Base-by-base conservation (phyloP, 2,329 filamentous ascomycete genomes). In the Aspergillus fumigatiaffinis region DNA sequence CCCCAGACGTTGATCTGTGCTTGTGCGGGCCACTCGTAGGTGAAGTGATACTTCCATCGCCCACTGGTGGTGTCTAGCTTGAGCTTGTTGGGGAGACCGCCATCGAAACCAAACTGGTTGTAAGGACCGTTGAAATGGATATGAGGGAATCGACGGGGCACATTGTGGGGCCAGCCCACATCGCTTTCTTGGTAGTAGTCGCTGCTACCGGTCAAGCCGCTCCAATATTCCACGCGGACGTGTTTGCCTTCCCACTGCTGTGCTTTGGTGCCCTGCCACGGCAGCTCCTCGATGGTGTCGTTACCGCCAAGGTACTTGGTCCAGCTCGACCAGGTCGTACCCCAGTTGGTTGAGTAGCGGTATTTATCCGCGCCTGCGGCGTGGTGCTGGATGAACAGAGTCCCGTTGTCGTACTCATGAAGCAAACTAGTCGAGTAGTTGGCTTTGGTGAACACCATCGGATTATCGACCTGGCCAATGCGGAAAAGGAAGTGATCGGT, bases 1-100 rank as follows among this genome's bases (percentile, higher is more conserved):
- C 85, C 85, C 85, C 86, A 88, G 8, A 86, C 77, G 62, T 87
- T 88, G 55, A 87, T 70, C 64, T 87, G 84, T 55, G 84, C 80
- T 46, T 79, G 71, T 2, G 81, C 79, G 4, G 86, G 86, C 84
- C 85, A 88, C 65, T 88, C 85, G 3, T 79, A 76, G 78, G 86
- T 82, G 59, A 87, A 84, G 60, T 84, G 78, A 61, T 81, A 83
- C 21, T 76, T 72, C 86, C 86, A 88, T 1, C 73, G 69, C 17
- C 77, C 75, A 49, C 83, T 76, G n/a, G 71, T 70, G 7, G 42
- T 41, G 23, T 76, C 73, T 47, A 82, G 76, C 12, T 73, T 64
- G 73, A 87, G 80, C 3, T 71, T 58, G 54, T 85, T 84, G 1
- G 74, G 67, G 14, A 87, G 66, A 4, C 85, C 85, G 23, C 78